Conservation (phyloP, 768 basidiomycete species). For the Cystofilobasidium bisporidii region DNA sequence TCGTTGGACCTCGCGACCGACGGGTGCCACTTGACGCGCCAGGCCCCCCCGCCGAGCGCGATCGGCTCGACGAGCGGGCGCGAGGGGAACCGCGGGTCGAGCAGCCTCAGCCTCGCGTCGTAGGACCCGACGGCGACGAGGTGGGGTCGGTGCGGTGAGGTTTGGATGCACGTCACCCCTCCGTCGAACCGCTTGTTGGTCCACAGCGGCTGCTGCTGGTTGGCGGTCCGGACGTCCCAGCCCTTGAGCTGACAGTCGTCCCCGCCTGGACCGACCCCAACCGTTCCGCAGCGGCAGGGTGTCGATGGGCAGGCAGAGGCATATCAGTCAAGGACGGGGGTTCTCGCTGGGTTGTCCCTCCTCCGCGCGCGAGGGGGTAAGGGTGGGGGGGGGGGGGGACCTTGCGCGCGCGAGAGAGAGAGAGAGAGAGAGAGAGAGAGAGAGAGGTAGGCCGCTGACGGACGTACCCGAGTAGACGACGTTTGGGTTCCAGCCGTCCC, state of each 20-base stretch:
- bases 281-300: no score
- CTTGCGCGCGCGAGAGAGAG: no score
- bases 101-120: slow-evolving; percentile 66
- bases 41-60: slow-evolving; percentile 80
- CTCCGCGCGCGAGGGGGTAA: no score
- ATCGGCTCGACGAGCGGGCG: slow-evolving; percentile 47
- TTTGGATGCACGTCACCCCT: slow-evolving; percentile 84
- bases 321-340: no score
- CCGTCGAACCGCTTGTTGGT: slow-evolving; percentile 78
- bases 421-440: no score
- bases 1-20: slow-evolving; percentile 54
- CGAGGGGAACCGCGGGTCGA: slow-evolving; percentile 64
- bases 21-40: slow-evolving; percentile 96
- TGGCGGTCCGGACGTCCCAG: slow-evolving; percentile 74
- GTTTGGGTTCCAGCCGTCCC: slow-evolving; percentile 75
- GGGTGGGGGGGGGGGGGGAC: no score
- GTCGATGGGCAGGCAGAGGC: no score
- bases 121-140: slow-evolving; percentile 89
- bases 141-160: slow-evolving; percentile 67
- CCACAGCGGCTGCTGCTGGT: slow-evolving; percentile 49
- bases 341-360: no score
- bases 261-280: slow-evolving; percentile 64
- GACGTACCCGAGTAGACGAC: slow-evolving; percentile 73
- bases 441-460: not conserved
- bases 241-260: slow-evolving; percentile 82